Conservation (phyloP, 2,329 filamentous ascomycete genomes). For the Epichloe festucae region DNA sequence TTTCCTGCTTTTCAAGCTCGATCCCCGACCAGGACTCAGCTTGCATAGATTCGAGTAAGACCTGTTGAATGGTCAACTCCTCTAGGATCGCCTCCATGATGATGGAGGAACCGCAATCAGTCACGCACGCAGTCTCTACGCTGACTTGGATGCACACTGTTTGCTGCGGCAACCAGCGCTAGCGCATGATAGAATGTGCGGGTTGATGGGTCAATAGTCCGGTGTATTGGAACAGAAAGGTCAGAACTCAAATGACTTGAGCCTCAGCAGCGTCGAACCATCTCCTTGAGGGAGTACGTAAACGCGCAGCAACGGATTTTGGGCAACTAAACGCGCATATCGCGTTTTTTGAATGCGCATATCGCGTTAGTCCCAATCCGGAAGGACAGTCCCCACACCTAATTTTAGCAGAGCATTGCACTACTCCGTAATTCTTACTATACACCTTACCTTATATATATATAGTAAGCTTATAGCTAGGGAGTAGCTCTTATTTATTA, state of each 20-base stretch:
- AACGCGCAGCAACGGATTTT: too few species aligned
- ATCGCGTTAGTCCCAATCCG: too few species aligned
- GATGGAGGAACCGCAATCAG: constrained; percentile 2
- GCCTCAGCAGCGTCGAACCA: not conserved
- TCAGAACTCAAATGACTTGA: not conserved
- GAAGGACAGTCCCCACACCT: too few species aligned
- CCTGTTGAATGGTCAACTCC: constrained; percentile 29
- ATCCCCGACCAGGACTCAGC: constrained; percentile 14
- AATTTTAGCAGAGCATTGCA: too few species aligned
- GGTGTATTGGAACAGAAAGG: not conserved
- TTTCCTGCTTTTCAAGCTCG: constrained; percentile 12
- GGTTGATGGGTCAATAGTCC: too few species aligned
- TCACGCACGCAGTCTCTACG: constrained; percentile 6
- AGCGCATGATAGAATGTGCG: not conserved
- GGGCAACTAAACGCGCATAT: too few species aligned
- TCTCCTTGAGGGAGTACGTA: too few species aligned
- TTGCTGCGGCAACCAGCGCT: not conserved
- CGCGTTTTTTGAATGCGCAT: too few species aligned
- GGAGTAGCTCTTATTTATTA: too few species aligned
- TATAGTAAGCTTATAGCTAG: too few species aligned
- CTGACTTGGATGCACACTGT: constrained; percentile 1
- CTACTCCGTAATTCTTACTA: too few species aligned
- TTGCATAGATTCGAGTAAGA: constrained; percentile 29
- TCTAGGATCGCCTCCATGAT: constrained; percentile 21
- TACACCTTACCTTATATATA: too few species aligned